A percentile compares a stretch with the other conserved stretches of the same genome.
Conservation (phyloP, 2,329 filamentous ascomycete species). For the Pseudomassariella vexata region DNA sequence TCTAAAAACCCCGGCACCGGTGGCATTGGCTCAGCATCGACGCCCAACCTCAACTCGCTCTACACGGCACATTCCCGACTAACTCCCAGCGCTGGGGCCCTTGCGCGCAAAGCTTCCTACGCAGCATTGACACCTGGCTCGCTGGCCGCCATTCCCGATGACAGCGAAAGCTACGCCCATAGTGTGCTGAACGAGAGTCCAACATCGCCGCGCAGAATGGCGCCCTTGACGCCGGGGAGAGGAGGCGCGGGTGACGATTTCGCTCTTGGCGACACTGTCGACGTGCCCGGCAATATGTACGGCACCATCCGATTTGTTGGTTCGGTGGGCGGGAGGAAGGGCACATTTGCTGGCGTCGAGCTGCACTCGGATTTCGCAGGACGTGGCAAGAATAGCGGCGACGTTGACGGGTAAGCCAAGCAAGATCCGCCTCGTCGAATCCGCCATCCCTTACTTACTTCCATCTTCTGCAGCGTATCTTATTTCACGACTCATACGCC, state of each 20-base stretch:
- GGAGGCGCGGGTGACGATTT: constrained; percentile 45
- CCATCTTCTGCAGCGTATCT: constrained; percentile 44
- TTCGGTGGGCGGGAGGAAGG: constrained; percentile 79
- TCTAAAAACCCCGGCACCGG: constrained; percentile 31
- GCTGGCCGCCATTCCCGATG: constrained; percentile 62
- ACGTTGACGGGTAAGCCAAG: constrained; percentile 77
- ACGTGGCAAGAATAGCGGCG: constrained; percentile 90
- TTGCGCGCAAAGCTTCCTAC: constrained; percentile 64
- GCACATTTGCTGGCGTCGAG: constrained; percentile 88
- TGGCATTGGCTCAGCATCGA: constrained; percentile 44
- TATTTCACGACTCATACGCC: constrained; percentile 79
- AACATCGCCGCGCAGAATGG: constrained; percentile 38
- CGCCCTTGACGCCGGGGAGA: constrained; percentile 48
- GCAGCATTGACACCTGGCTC: constrained; percentile 61
- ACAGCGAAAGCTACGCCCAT: constrained; percentile 56
- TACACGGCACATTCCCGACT: constrained; percentile 45
- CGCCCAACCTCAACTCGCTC: constrained; percentile 50
- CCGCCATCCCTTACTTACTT: constrained; percentile 13
- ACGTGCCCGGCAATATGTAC: constrained; percentile 89
- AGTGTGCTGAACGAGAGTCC: constrained; percentile 44
- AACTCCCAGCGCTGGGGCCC: constrained; percentile 36
- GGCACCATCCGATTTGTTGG: constrained; percentile 88
- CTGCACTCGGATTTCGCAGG: constrained; percentile 72
- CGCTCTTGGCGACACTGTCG: constrained; percentile 75
- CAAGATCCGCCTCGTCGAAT: not conserved